Evolutionary conservation across 2,329 filamentous ascomycete genomes (phyloP).

Genomic region (Chalara sp.): DNA sequence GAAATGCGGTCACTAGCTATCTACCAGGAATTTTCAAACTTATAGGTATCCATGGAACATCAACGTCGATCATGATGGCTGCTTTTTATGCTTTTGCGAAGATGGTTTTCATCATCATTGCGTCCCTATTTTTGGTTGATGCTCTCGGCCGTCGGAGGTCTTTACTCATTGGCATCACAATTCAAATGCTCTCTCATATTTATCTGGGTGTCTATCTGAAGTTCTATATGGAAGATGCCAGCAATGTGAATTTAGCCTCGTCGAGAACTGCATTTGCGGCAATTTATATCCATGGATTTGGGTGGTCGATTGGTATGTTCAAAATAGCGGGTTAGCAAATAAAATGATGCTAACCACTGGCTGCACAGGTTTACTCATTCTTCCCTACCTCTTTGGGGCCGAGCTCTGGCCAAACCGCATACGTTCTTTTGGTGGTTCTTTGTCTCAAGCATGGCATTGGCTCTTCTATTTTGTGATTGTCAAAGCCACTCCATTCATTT

Average conservation of each 20-base stretch:
- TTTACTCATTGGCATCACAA: not conserved
- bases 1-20: not conserved
- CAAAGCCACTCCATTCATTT: not conserved
- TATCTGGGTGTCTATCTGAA: not conserved
- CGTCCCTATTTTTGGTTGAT: not conserved
- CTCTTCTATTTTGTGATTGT: not conserved
- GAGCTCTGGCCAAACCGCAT: not conserved
- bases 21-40: not conserved
- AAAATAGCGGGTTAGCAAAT: not conserved
- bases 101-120: not conserved
- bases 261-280: not conserved
- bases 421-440: not conserved
- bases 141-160: not conserved
- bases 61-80: not conserved
- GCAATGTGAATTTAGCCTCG: not conserved
- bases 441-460: not conserved
- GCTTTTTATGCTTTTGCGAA: not conserved
- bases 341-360: too few relatives aligned
- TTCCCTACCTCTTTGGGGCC: not conserved
- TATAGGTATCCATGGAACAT: not conserved
- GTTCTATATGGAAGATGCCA: not conserved
- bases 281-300: not conserved
- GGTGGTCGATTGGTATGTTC: not conserved
- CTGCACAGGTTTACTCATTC: not conserved
- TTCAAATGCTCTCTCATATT: not conserved